Evolutionary conservation across 306 rosid species (phyloP).

Genomic region (Hylodesmum podocarpum): DNA sequence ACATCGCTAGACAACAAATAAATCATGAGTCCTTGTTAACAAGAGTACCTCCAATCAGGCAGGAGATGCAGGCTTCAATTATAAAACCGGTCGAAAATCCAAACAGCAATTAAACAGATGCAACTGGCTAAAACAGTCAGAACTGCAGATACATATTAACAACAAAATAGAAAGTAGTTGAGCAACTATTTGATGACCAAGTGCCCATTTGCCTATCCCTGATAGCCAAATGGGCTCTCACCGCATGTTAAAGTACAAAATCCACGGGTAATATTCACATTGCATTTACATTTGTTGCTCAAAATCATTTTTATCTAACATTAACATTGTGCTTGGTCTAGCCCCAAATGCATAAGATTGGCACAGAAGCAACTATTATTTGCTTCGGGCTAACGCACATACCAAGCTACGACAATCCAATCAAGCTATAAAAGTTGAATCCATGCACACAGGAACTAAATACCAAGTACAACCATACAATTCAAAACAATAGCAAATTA

Average conservation of each 20-base stretch:
- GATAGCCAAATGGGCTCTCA: not conserved
- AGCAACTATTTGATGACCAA: not conserved
- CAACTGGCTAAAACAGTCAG: not conserved
- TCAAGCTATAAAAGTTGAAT: not conserved
- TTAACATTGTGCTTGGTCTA: not conserved
- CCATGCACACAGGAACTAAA: not conserved
- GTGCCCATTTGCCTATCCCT: not conserved
- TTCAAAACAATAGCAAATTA: conserved; percentile 4
- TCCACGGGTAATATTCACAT: not conserved
- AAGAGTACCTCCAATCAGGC: not conserved
- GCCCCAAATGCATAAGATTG: not conserved
- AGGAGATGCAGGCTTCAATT: not conserved
- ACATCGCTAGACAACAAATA: not conserved
- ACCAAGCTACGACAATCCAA: not conserved
- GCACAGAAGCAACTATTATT: not conserved
- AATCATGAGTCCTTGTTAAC: not conserved
- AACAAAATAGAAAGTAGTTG: not conserved
- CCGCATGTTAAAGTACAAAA: not conserved
- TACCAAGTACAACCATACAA: not conserved
- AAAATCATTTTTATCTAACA: not conserved
- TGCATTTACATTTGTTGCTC: not conserved
- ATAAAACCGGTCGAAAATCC: not conserved
- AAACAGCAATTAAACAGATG: not conserved
- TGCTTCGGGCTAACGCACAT: not conserved
- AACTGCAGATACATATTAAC: not conserved